These are phyloP conservation scores for Fusarium miscanthi DNA, from an alignment of 2,329 filamentous ascomycete genomes.

Conservation along the genomic window DNA sequence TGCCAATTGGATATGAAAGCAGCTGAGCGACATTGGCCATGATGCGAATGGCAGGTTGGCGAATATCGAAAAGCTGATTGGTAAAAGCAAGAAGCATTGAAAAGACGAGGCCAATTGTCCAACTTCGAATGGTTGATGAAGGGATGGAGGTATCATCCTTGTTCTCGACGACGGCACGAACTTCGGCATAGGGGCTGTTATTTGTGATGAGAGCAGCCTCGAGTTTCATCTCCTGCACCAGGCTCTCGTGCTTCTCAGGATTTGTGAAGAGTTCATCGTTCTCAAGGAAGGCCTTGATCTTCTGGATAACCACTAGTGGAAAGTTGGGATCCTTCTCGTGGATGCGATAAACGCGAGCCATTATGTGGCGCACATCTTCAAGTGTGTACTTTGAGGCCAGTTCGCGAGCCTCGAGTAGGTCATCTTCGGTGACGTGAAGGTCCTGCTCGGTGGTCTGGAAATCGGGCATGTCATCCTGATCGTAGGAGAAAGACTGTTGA, in stretches of 20 bases:
- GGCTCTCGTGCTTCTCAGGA: slow-evolving; percentile 59
- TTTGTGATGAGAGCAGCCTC: slow-evolving; percentile 65
- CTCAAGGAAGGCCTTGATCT: slow-evolving; percentile 56
- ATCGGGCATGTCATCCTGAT: slow-evolving; percentile 52
- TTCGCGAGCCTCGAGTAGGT: slow-evolving; percentile 59
- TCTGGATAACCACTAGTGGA: slow-evolving; percentile 52
- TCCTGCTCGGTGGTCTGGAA: slow-evolving; percentile 51
- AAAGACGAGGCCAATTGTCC: slow-evolving; percentile 64
- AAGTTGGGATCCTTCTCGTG: slow-evolving; percentile 59
- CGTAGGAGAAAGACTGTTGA: slow-evolving; percentile 52
- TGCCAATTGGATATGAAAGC: slow-evolving; percentile 66
- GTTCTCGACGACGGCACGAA: slow-evolving; percentile 66
- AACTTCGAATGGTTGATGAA: slow-evolving; percentile 66
- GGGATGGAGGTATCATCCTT: slow-evolving; percentile 63
- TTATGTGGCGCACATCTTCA: slow-evolving; percentile 57
- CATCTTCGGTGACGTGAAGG: slow-evolving; percentile 59
- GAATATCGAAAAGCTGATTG: slow-evolving; percentile 69
- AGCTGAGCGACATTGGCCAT: slow-evolving; percentile 67
- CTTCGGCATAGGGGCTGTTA: slow-evolving; percentile 68
- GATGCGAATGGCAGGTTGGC: slow-evolving; percentile 65
- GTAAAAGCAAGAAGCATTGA: slow-evolving; percentile 61
- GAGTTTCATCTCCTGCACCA: slow-evolving; percentile 66
- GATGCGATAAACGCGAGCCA: slow-evolving; percentile 54
- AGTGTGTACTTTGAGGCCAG: slow-evolving; percentile 56
- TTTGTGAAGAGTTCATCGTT: slow-evolving; percentile 58